phyloP scores from a whole-genome alignment of 2,329 filamentous ascomycete genomes.

The Scedosporium aurantiacum region DNA sequence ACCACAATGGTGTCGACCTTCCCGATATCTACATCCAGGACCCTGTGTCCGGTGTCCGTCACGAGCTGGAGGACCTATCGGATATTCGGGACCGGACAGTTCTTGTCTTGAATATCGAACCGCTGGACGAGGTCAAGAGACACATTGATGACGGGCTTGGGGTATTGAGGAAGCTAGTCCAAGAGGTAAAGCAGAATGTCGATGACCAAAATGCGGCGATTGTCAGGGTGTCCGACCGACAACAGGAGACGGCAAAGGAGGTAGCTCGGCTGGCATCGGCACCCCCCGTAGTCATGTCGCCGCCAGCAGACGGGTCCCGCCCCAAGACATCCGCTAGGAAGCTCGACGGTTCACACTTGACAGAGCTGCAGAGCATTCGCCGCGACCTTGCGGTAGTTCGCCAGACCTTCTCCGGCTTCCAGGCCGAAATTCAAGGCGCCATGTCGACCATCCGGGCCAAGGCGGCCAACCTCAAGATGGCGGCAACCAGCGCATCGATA shows the following conservation, averaged over 20 bases:
- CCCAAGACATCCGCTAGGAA: slow-evolving; percentile 24
- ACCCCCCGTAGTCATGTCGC: slow-evolving; percentile 28
- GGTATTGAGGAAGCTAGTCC: slow-evolving; percentile 69
- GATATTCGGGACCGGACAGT: slow-evolving; percentile 95
- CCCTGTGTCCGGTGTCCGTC: slow-evolving; percentile 85
- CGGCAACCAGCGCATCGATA: slow-evolving; percentile 58
- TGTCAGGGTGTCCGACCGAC: slow-evolving; percentile 78
- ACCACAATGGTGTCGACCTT: slow-evolving; percentile 81
- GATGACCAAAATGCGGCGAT: slow-evolving; percentile 74
- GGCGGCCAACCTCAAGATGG: slow-evolving; percentile 68
- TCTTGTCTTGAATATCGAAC: slow-evolving; percentile 86
- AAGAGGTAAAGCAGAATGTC: slow-evolving; percentile 72
- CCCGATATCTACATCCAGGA: slow-evolving; percentile 98
- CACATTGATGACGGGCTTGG: slow-evolving; percentile 90
- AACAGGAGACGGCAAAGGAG: slow-evolving; percentile 81
- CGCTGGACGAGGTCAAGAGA: slow-evolving; percentile 87
- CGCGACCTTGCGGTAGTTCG: slow-evolving; percentile 84
- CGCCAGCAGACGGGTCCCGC: slow-evolving; percentile 27
- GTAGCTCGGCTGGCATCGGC: slow-evolving; percentile 51
- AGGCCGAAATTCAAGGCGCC: slow-evolving; percentile 75
- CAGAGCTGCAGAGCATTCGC: slow-evolving; percentile 70
- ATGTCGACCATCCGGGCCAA: slow-evolving; percentile 78
- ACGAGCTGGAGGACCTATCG: slow-evolving; percentile 84
- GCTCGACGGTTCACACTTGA: slow-evolving; percentile 51
- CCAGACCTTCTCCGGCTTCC: slow-evolving; percentile 87